phyloP scores from a whole-genome alignment of 1,284 basidiomycete genomes.

The Austropuccinia psidii region DNA sequence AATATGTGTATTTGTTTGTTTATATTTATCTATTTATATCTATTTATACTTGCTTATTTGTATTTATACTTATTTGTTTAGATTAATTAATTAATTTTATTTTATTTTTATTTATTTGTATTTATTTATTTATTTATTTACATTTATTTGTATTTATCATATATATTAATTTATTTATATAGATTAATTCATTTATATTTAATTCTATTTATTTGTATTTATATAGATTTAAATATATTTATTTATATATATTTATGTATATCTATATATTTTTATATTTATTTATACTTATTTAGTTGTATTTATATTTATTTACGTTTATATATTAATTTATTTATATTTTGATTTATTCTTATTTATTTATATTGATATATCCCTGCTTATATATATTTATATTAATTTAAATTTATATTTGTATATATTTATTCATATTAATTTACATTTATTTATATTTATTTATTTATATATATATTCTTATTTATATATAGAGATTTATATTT shows the following conservation, averaged over 20 bases:
- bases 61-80: background rate
- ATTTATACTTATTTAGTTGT: background rate
- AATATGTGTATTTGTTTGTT: too few relatives aligned
- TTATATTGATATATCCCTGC: background rate
- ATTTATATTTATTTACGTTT: background rate
- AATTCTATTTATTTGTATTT: background rate
- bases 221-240: background rate
- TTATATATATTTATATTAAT: background rate
- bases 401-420: background rate
- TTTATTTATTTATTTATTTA: background rate
- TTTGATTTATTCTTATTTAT: background rate
- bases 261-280: slow-evolving; percentile 4
- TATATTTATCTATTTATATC: too few relatives aligned
- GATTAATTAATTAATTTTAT: background rate
- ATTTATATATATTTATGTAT: background rate
- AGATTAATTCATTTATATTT: background rate
- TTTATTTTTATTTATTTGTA: background rate
- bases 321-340: background rate
- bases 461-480: background rate
- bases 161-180: slow-evolving; percentile 5
- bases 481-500: too few relatives aligned
- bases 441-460: background rate
- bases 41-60: too few relatives aligned
- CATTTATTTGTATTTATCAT: background rate
- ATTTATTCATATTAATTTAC: background rate